Conservation (phyloP, 129 eudicot species). For the Logfia minima region DNA sequence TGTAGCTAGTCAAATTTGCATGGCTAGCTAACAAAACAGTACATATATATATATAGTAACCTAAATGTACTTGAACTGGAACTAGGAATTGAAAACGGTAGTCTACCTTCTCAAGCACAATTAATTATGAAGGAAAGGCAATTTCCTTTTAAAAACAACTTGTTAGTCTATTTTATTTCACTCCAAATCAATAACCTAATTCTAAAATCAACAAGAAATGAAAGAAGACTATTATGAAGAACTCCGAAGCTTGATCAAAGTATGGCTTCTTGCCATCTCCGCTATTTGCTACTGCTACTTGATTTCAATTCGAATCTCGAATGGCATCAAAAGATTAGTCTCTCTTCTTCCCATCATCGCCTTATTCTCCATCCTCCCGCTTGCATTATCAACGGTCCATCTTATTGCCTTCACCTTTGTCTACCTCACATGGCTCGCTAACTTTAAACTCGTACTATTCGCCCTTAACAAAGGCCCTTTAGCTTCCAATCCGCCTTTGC, state of each 20-base stretch:
- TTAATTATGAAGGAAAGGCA: no score
- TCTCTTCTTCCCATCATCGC: conserved; percentile 34
- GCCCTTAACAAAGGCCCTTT: conserved; percentile 57
- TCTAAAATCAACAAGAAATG: neutral
- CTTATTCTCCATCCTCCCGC: conserved; percentile 52
- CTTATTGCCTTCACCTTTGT: conserved; percentile 45
- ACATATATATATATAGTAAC: no score
- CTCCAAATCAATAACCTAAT: neutral
- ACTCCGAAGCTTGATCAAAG: neutral
- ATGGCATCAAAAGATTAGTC: conserved; percentile 26
- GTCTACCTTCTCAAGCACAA: no score
- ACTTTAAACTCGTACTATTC: conserved; percentile 56
- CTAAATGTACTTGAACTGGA: no score
- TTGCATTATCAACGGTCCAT: conserved; percentile 43
- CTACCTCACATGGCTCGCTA: conserved; percentile 63
- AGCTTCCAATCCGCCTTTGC: conserved; percentile 35
- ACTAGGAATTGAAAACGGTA: no score
- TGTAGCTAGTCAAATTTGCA: no score
- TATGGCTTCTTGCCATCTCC: conserved; percentile 4
- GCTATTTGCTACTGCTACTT: conserved; percentile 41
- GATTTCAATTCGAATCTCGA: conserved; percentile 32
- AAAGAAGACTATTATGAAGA: neutral
- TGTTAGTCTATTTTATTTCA: no score
- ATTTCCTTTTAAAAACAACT: no score
- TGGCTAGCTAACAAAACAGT: no score